phyloP scores from a whole-genome alignment of 2,329 filamentous ascomycete genomes.

The Trichoderma simmonsii region DNA sequence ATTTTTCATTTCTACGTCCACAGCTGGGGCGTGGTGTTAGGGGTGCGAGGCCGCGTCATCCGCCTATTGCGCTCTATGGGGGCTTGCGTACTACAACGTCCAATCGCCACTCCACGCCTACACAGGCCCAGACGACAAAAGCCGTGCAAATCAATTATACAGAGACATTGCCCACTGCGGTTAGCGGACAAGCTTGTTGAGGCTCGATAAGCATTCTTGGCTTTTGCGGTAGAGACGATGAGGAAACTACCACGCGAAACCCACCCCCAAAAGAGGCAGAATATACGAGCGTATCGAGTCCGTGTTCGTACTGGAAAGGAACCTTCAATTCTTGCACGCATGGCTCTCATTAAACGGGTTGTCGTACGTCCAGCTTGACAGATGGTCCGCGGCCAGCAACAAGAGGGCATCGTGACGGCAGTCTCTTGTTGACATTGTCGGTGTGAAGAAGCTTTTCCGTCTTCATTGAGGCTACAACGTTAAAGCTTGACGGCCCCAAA shows the following conservation, averaged over 20 bases:
- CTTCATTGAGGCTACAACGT: not conserved
- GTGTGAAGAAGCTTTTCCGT: not conserved
- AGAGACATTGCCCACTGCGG: not conserved
- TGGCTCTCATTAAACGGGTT: not conserved
- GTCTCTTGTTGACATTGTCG: not conserved
- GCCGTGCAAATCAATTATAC: not conserved
- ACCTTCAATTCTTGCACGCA: not conserved
- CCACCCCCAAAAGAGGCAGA: not conserved
- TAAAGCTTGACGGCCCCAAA: not conserved
- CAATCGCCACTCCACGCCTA: slow-evolving; percentile 14
- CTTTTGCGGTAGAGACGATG: not conserved
- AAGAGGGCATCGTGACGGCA: not conserved
- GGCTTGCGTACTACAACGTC: slow-evolving; percentile 16
- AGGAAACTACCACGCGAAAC: not conserved
- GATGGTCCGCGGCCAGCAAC: not conserved
- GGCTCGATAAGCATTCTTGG: not conserved
- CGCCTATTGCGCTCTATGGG: slow-evolving; percentile 2
- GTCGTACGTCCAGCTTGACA: not conserved
- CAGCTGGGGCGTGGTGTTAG: slow-evolving; percentile 13
- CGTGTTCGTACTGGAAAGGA: not conserved
- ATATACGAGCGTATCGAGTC: not conserved
- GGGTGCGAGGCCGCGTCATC: slow-evolving; percentile 20
- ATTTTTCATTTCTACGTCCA: slow-evolving; percentile 4
- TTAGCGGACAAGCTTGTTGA: not conserved
- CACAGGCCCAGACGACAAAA: not conserved